These are phyloP conservation scores for Dovyalis caffra DNA, from an alignment of 345 rosid genomes.

Conservation along the genomic window DNA sequence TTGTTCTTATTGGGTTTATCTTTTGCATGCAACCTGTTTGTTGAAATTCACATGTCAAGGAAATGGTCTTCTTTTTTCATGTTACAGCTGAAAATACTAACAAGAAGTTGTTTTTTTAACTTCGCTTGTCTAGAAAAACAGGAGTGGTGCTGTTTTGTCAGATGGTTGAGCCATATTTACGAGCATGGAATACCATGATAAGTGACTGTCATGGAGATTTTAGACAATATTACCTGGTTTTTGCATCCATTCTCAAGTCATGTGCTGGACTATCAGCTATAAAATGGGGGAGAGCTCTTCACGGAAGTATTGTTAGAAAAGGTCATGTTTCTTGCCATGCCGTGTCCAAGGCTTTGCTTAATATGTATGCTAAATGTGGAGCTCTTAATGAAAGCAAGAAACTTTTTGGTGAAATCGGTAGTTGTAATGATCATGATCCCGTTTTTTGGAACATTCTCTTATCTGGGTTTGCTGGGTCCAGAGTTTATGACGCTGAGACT, in stretches of 20 bases:
- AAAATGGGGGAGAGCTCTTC: slow-evolving; percentile 52
- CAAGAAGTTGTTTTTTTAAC: neutral
- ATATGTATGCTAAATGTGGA: slow-evolving; percentile 74
- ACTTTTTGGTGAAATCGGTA: slow-evolving; percentile 52
- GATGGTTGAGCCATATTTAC: slow-evolving; percentile 37
- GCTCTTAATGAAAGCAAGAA: slow-evolving; percentile 50
- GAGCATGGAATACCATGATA: slow-evolving; percentile 23
- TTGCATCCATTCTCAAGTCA: slow-evolving; percentile 58
- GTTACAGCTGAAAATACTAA: neutral
- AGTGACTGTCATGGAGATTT: slow-evolving; percentile 12
- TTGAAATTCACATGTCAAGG: too few species aligned
- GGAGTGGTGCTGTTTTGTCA: slow-evolving; percentile 34
- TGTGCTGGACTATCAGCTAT: slow-evolving; percentile 47
- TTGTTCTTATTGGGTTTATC: too few species aligned
- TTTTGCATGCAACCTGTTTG: too few species aligned
- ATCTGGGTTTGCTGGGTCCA: slow-evolving; percentile 57
- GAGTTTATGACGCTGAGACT: slow-evolving; percentile 40
- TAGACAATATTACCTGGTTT: slow-evolving; percentile 43
- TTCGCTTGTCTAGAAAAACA: neutral
- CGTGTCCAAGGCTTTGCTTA: slow-evolving; percentile 70
- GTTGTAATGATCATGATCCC: slow-evolving; percentile 36
- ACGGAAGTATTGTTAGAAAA: slow-evolving; percentile 39
- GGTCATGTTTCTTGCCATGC: slow-evolving; percentile 52
- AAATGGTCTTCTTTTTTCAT: neutral
- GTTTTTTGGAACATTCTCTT: slow-evolving; percentile 80